Evolutionary conservation across 1,284 basidiomycete genomes (phyloP), one percentile per base, ranked within the genome.

Genomic region (Ustilago lituana): DNA sequence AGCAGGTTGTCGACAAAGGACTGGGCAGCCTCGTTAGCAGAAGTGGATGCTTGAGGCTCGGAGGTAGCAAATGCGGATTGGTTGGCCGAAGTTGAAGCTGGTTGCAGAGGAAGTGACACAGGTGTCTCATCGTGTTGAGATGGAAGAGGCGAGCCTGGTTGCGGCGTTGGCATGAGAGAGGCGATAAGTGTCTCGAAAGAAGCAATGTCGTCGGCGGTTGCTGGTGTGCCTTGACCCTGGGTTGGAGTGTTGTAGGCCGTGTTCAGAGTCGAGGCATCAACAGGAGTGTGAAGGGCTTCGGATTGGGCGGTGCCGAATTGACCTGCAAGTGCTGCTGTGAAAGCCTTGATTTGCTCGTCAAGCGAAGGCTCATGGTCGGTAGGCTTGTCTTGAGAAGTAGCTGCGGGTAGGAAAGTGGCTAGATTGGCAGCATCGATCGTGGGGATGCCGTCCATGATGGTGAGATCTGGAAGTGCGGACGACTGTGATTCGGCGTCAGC

Each of bases 101-200:
- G 36, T n/a, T 55, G 57, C 19, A 44, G 20, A 0, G 40, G 3
- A 3, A 29, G 2, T 12, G 47, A 43, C 11, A 20, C 23, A 3
- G 45, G 5, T 4, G 49, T 19, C 11, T 33, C 26, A 1, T 49
- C 44, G 17, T 35, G 11, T 3, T 50, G 44, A 19, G 20, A 19
- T 35, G 56, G 36, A 26, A 40, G 29, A 4, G 65, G 65, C 6
- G 65, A 62, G 29, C 51, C 58, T 11, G 54, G 40, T 23, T 48
- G 48, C 4, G 66, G 66, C 7, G 60, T 69, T 3, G 66, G 60
- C 66, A 69, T 69, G n/a, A 69, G 52, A 10, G 66, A 69, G 3
- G 67, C 67, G 22, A 70, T 59, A 22, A 70, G 54, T 4, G 67
- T 57, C 10, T 64, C 67, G 26, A 70, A 64, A 12, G 67, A 64